Base-by-base conservation (phyloP, 768 basidiomycete species). In the Mycena haematopus region DNA sequence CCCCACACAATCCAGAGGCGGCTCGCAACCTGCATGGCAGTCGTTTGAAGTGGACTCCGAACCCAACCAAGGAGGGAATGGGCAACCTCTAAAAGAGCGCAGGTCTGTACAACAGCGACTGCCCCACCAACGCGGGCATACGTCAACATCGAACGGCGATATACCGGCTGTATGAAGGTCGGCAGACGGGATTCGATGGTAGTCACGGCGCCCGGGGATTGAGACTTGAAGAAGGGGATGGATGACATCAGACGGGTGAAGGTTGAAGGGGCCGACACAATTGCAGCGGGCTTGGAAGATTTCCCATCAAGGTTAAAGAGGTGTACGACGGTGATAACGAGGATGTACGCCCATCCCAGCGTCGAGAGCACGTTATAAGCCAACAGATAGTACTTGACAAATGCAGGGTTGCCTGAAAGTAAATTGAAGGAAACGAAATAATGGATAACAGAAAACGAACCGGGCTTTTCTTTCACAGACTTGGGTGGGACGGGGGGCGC, bases 1-100 rank as follows among this genome's bases (percentile, higher is more conserved):
- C 87, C 91, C 95, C 94, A 98, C 2, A 98, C 87, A 45, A 94
- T 79, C 75, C 89, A 88, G 4, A 98, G 79, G 42, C 95, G 80
- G 65, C 90, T 92, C 0, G 86, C 82, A 40, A 96, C 93, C 74
- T 97, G 95, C 67, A 88, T 84, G 6, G 78, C 71, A 0, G 94
- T 95, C 0, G 93, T 95, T 15, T 76, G 79, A 14, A 93, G 71
- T 9, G 92, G 89, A 58, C 88, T 91, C 52, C 89, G 79, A 47
- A 98, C 96, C 81, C 88, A 86, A 0, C 95, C 88, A 8, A 93
- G 68, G 7, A 89, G 74, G 38, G 88, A 86, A 73, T 99, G 97
- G 3, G 91, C 66, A 24, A 97, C 84, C 74, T 99, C 96, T 52
- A 99, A 78, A 0, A 86, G 69, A 2, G 96, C 96, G 54, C 86